A percentile compares a stretch with the other conserved stretches of the same genome.
phyloP scores from a whole-genome alignment of 2,329 filamentous ascomycete genomes.

The Cladosporium austrohemisphaericum region DNA sequence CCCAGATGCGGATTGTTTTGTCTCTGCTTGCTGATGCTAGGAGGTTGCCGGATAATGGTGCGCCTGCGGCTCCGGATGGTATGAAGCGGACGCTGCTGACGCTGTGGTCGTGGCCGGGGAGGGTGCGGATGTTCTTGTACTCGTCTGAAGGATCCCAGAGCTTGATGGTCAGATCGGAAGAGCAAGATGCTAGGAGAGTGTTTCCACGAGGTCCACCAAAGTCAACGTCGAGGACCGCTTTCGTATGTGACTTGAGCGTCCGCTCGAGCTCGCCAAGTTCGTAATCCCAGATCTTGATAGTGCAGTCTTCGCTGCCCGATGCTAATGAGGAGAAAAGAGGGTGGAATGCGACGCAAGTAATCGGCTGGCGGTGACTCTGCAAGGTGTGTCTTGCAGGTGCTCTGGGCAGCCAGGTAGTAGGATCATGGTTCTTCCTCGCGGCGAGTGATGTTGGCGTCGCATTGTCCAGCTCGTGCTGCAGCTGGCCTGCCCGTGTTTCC shows the following conservation, averaged over 20 bases:
- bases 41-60: conserved; percentile 75
- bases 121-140: conserved; percentile 90
- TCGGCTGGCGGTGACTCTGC: conserved; percentile 73
- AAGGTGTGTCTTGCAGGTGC: conserved; percentile 76
- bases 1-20: conserved; percentile 83
- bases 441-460: conserved; percentile 71
- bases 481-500: conserved; percentile 65
- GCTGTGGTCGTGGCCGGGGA: conserved; percentile 88
- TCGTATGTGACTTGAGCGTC: conserved; percentile 89
- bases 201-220: conserved; percentile 81
- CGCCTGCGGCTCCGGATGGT: conserved; percentile 73
- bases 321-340: conserved; percentile 87
- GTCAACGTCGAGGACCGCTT: conserved; percentile 81
- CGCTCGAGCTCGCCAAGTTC: conserved; percentile 85
- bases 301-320: conserved; percentile 85
- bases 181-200: conserved; percentile 77
- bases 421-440: conserved; percentile 76
- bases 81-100: conserved; percentile 87
- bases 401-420: conserved; percentile 79
- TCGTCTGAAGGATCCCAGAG: conserved; percentile 89
- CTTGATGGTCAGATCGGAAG: conserved; percentile 87
- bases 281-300: conserved; percentile 98
- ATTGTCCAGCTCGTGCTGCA: conserved; percentile 81
- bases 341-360: conserved; percentile 89
- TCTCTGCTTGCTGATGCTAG: conserved; percentile 84